Evolutionary conservation across 306 rosid genomes (phyloP), one percentile per base, ranked within the genome.

Genomic region (Coriaria nepalensis): DNA sequence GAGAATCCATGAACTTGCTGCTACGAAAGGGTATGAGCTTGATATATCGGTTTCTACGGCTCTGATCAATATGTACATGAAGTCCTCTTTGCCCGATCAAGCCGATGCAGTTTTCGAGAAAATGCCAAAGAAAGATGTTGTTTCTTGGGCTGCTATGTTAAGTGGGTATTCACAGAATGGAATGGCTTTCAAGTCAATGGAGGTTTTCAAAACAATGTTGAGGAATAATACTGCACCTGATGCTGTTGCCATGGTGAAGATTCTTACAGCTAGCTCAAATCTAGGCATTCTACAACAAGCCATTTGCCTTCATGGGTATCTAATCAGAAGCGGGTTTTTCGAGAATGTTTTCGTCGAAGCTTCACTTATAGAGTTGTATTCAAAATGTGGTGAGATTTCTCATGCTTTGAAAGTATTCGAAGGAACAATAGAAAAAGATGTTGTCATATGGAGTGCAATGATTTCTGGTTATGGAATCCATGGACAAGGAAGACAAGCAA

Each of bases 381-480:
- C 94, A 51, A 87, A 80, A 57, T 78, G 94, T 38, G 73, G 94
- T 46, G 69, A 71, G 73, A 68, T 78, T 57, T 67, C 64, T 11
- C 37, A 63, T 53, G 82, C 83, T 37, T 9, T 70, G 61, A 52
- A 59, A 65, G 62, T 87, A 56, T 87, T 87, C 51, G 61, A 71
- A 49, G 68, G 50, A 68, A 67, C 74, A 59, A 4, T 29, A 13
- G 55, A 64, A 60, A 80, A 78, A 66, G 92, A 87, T 70, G 85
- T 77, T 61, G 83, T 75, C 48, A 70, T 64, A 5, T 87, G 96
- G 94, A 80, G 77, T 69, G 75, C 93, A 9, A 80, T 87, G 69
- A 80, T 83, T 55, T 82, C 92, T 35, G 93, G 83, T 14, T 73
- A 83, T 35, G 92, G 94, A 60, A 55, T 73, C 60, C 87, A 87